Conservation (phyloP, 176 grass and related monocot species). For the Oryza meyeriana region DNA sequence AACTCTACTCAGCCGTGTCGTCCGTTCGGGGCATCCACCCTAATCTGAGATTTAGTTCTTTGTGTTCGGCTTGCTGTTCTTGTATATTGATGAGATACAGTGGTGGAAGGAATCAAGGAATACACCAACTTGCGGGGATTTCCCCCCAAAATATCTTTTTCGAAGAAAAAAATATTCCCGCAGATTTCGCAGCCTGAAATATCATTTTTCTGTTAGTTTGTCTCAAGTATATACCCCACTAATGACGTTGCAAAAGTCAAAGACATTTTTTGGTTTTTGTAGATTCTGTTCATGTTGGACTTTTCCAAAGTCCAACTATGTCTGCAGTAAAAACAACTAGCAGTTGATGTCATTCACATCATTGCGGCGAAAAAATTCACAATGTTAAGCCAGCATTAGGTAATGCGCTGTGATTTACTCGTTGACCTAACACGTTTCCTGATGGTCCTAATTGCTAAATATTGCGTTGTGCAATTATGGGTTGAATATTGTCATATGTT, state of each 20-base stretch:
- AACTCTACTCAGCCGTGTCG: not conserved
- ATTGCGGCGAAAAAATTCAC: not conserved
- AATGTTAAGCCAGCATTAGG: not conserved
- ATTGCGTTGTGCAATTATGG: not conserved
- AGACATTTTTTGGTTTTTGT: slow-evolving; percentile 3
- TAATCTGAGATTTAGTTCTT: not conserved
- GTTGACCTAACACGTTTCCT: not conserved
- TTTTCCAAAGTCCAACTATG: not conserved
- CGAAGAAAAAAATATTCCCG: too few relatives aligned
- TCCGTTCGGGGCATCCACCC: not conserved
- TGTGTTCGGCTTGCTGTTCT: not conserved
- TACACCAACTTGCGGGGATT: not conserved
- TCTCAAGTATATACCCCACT: not conserved
- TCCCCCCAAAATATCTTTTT: not conserved
- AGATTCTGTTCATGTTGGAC: not conserved
- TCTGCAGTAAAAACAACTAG: not conserved
- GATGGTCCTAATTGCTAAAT: not conserved
- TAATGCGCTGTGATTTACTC: not conserved
- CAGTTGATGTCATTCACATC: not conserved
- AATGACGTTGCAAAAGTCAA: slow-evolving; percentile 12
- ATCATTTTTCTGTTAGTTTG: not conserved
- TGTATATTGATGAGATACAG: not conserved
- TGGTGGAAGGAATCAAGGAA: not conserved
- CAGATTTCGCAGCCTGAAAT: not conserved
- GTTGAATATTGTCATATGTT: not conserved